A percentile compares a stretch with the other conserved stretches of the same genome.
phyloP scores from a whole-genome alignment of 306 rosid species.

The Dryas alaskensis region DNA sequence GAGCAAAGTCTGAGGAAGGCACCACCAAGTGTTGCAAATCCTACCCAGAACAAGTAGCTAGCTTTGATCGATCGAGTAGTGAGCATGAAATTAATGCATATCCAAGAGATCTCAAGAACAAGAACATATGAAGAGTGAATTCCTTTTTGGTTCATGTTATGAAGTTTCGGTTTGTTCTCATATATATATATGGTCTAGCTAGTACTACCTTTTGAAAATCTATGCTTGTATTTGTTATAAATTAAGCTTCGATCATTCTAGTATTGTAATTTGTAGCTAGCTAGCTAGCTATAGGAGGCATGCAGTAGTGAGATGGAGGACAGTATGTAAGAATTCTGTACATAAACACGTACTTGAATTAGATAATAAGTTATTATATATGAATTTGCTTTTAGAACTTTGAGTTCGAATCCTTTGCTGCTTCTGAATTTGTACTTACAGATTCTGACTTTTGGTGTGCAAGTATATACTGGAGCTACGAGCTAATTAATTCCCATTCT shows the following conservation, averaged over 20 bases:
- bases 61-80: background rate
- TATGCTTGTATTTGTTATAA: background rate
- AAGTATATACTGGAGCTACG: too few relatives aligned
- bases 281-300: background rate
- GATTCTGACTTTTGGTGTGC: too few relatives aligned
- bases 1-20: conserved; percentile 29
- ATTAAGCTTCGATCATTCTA: background rate
- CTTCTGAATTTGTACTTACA: too few relatives aligned
- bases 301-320: background rate
- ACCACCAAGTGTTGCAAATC: conserved; percentile 29
- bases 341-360: conserved; percentile 26
- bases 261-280: background rate
- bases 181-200: background rate
- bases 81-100: too few relatives aligned
- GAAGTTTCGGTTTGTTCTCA: background rate
- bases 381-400: too few relatives aligned
- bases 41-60: conserved; percentile 32
- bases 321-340: conserved; percentile 23
- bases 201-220: background rate
- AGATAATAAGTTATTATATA: background rate
- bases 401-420: too few relatives aligned
- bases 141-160: background rate
- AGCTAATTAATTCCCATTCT: too few relatives aligned
- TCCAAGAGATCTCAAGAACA: background rate
- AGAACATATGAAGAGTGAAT: background rate